These are phyloP conservation scores for Logfia minima DNA, from an alignment of 129 eudicot genomes.

Conservation along the genomic window DNA sequence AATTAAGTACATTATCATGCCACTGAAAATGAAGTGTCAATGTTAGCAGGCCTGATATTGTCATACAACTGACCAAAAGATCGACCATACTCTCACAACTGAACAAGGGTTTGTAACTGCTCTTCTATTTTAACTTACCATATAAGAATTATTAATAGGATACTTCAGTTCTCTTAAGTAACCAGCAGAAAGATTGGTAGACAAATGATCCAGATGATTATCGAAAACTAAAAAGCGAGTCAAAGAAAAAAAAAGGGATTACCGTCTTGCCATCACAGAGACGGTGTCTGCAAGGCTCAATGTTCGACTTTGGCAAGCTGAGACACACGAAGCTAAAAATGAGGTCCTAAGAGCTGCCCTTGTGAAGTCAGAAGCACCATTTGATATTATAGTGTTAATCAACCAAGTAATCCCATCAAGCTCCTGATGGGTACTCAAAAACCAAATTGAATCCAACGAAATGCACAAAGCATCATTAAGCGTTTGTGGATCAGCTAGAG, in stretches of 20 bases:
- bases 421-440: constrained; percentile 69
- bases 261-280: constrained; percentile 91
- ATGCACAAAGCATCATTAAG: constrained; percentile 94
- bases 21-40: not conserved
- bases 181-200: constrained; percentile 9
- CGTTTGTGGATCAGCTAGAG: constrained; percentile 79
- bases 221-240: not conserved
- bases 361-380: constrained; percentile 90
- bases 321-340: constrained; percentile 92
- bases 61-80: constrained; percentile 4
- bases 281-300: constrained; percentile 91
- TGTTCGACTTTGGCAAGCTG: constrained; percentile 93
- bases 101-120: not conserved
- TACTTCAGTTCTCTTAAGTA: not conserved
- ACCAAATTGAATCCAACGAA: constrained; percentile 88
- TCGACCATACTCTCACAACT: not conserved
- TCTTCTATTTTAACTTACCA: not conserved
- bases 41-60: not conserved
- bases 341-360: constrained; percentile 97
- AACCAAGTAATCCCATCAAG: constrained; percentile 66
- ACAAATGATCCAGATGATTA: not conserved
- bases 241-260: not conserved
- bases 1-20: not conserved
- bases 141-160: not conserved
- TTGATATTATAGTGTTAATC: constrained; percentile 69